Conservation (phyloP, 352 stramenopile species). For the Phytophthora ohioensis region DNA sequence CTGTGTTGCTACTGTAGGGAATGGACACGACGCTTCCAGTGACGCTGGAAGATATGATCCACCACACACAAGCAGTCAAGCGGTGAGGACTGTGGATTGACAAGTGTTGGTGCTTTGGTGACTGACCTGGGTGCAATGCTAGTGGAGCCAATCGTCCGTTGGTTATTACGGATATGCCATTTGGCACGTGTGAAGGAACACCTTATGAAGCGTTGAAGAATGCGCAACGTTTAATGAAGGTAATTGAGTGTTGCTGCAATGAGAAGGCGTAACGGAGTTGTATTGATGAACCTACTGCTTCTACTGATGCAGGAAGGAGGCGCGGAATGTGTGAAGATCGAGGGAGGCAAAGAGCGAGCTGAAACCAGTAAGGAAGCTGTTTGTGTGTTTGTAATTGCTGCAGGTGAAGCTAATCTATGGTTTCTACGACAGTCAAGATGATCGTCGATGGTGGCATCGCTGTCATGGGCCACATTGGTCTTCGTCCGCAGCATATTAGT, state of each 20-base stretch:
- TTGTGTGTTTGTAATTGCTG: neutral
- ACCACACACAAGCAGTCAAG: conserved; percentile 97
- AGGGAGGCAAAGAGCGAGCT: conserved; percentile 91
- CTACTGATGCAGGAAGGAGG: conserved; percentile 88
- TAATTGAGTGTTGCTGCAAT: neutral
- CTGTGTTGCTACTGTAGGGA: conserved; percentile 48
- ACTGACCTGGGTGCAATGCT: conserved; percentile 8
- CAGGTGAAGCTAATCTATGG: neutral
- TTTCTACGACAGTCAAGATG: conserved; percentile 57
- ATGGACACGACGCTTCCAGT: conserved; percentile 94
- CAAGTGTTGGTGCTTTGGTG: neutral
- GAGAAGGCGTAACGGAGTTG: neutral
- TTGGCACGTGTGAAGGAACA: conserved; percentile 96
- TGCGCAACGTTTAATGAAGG: conserved; percentile 94
- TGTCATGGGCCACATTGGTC: conserved; percentile 98
- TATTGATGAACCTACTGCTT: neutral
- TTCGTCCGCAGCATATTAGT: conserved; percentile 96
- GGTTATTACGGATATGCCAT: conserved; percentile 98
- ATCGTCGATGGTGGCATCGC: conserved; percentile 92
- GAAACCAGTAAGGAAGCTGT: conserved; percentile 59
- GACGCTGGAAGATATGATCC: conserved; percentile 98
- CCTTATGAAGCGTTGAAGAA: conserved; percentile 94
- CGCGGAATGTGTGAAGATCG: conserved; percentile 98
- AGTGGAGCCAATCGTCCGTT: conserved; percentile 89
- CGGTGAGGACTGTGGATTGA: conserved; percentile 51